A percentile compares a stretch with the other conserved stretches of the same genome.
Evolutionary conservation across 2,329 filamentous ascomycete genomes (phyloP).

Genomic region (Colletotrichum godetiae): DNA sequence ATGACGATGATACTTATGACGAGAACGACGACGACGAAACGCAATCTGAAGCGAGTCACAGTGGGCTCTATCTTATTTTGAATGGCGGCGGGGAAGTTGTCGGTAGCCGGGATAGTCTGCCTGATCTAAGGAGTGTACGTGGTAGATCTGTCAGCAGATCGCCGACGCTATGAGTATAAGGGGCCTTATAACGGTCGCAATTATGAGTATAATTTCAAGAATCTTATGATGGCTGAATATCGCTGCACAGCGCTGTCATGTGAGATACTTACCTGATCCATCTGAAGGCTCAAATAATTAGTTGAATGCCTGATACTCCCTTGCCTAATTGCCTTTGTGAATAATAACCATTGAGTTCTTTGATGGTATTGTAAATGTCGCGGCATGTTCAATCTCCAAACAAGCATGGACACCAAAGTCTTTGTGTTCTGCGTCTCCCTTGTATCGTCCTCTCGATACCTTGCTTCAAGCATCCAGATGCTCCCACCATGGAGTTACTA

Average conservation of each 20-base stretch:
- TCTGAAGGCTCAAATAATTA: neutral
- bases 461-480: neutral
- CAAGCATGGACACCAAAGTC: neutral
- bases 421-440: neutral
- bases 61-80: slow-evolving; percentile 13
- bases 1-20: neutral
- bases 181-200: neutral
- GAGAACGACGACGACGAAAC: neutral
- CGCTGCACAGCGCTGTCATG: neutral
- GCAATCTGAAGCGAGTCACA: neutral
- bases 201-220: neutral
- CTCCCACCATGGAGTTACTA: neutral
- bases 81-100: slow-evolving; percentile 19
- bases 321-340: neutral
- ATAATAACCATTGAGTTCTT: neutral
- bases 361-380: neutral
- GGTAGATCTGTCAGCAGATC: slow-evolving; percentile 21
- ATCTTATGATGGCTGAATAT: neutral
- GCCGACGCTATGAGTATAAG: neutral
- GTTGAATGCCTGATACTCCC: neutral
- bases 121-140: slow-evolving; percentile 26
- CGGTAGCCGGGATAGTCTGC: slow-evolving; percentile 26
- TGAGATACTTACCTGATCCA: neutral
- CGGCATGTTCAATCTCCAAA: neutral
- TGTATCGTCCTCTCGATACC: neutral